phyloP scores from a whole-genome alignment of 2,329 filamentous ascomycete genomes.

The Pestalotiopsis sp. region DNA sequence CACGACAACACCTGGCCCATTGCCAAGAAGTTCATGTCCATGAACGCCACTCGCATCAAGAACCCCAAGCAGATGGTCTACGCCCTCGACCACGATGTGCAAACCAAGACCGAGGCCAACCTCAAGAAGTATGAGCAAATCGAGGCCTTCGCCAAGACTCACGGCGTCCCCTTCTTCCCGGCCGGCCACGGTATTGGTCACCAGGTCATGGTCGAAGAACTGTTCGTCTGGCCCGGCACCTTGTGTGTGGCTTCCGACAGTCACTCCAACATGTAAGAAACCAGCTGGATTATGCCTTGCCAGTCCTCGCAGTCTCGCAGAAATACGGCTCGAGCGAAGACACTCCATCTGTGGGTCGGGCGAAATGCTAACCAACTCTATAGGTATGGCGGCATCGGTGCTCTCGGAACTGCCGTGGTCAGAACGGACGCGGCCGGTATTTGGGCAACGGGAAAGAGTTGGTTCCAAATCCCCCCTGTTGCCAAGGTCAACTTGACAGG shows the following conservation, averaged over 20 bases:
- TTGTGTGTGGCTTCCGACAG: conserved; percentile 78
- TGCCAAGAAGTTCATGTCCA: conserved; percentile 77
- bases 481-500: conserved; percentile 81
- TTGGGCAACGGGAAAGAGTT: conserved; percentile 81
- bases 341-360: too few species aligned
- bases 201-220: conserved; percentile 83
- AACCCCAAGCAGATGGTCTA: conserved; percentile 77
- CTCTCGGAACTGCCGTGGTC: conserved; percentile 80
- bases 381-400: conserved; percentile 71
- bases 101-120: conserved; percentile 65
- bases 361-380: too few species aligned
- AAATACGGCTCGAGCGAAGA: too few species aligned
- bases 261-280: conserved; percentile 72
- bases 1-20: conserved; percentile 84
- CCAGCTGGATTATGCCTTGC: too few species aligned
- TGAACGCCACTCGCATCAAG: conserved; percentile 75
- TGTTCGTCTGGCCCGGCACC: conserved; percentile 82
- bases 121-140: conserved; percentile 83
- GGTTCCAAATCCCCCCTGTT: conserved; percentile 88
- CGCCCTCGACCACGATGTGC: conserved; percentile 86
- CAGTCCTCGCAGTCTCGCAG: too few species aligned
- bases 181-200: conserved; percentile 85
- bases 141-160: conserved; percentile 76
- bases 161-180: conserved; percentile 78
- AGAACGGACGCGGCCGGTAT: conserved; percentile 86